Evolutionary conservation across 441 rosid species (phyloP).

Genomic region (Gossypium schwendimanii): DNA sequence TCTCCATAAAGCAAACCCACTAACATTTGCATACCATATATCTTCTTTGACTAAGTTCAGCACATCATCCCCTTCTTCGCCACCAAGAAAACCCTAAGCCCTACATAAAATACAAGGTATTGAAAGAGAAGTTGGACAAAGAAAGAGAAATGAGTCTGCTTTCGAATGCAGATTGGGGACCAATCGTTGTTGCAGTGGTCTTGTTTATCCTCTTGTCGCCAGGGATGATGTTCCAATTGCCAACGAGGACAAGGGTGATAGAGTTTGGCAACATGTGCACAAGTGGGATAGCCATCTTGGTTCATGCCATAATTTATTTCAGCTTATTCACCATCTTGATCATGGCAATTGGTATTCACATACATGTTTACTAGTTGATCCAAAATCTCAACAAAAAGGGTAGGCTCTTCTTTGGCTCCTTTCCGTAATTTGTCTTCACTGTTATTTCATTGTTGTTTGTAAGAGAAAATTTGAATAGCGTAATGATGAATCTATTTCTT

Average conservation of each 20-base stretch:
- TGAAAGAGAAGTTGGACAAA: background rate
- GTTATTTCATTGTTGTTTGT: background rate
- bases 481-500: background rate
- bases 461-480: background rate
- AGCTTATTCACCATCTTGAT: constrained; percentile 69
- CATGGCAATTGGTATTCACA: constrained; percentile 69
- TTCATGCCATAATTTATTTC: constrained; percentile 73
- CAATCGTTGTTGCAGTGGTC: constrained; percentile 54
- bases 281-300: constrained; percentile 73
- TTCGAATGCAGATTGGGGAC: constrained; percentile 70
- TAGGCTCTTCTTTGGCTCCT: background rate
- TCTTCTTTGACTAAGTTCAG: constrained; percentile 39
- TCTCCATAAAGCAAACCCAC: constrained; percentile 39
- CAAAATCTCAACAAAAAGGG: constrained; percentile 10
- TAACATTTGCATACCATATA: constrained; percentile 28
- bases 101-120: constrained; percentile 9
- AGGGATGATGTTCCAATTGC: constrained; percentile 76
- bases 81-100: constrained; percentile 33
- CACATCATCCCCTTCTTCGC: constrained; percentile 39
- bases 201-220: constrained; percentile 80
- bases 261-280: constrained; percentile 95
- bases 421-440: background rate
- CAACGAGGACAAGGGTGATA: constrained; percentile 57
- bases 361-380: constrained; percentile 40
- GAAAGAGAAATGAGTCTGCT: constrained; percentile 25